phyloP scores from a whole-genome alignment of 805 yeast species.

The Candida takata region DNA sequence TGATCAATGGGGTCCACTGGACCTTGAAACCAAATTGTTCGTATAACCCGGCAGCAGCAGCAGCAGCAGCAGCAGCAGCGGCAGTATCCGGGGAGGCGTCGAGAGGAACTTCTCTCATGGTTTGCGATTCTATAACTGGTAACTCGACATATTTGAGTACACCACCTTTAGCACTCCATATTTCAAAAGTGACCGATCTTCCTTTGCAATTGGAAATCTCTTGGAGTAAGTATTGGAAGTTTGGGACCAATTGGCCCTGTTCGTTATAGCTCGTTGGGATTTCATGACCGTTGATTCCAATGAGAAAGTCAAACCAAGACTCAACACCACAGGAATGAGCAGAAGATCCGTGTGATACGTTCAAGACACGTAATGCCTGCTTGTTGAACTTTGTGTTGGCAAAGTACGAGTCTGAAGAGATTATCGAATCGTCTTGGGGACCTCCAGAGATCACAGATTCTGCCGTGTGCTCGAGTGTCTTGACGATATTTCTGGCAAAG shows the following conservation, averaged over 20 bases:
- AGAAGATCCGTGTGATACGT: constrained; percentile 38
- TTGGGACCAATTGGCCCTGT: constrained; percentile 31
- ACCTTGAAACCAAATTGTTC: constrained; percentile 56
- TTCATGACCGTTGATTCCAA: constrained; percentile 73
- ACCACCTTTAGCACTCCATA: constrained; percentile 90
- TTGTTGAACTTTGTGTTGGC: constrained; percentile 23
- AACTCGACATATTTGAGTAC: constrained; percentile 34
- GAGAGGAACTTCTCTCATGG: constrained; percentile 24
- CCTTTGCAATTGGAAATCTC: constrained; percentile 36
- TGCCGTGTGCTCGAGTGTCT: constrained; percentile 40
- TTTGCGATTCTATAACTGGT: constrained; percentile 26
- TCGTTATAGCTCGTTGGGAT: constrained; percentile 31
- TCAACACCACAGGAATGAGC: constrained; percentile 56
- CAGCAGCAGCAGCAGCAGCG: too few species aligned
- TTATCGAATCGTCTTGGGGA: constrained; percentile 19
- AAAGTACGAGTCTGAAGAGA: constrained; percentile 23
- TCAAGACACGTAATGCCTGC: constrained; percentile 53
- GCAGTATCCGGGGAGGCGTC: constrained; percentile 13
- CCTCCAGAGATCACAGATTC: constrained; percentile 24
- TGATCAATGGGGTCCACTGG: constrained; percentile 69
- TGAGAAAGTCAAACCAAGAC: constrained; percentile 81
- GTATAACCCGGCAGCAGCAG: constrained; percentile 31
- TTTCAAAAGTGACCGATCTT: constrained; percentile 43
- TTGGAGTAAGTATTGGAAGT: constrained; percentile 35
- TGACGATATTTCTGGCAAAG: constrained; percentile 58